phyloP scores from a whole-genome alignment of 108 stramenopile genomes.

The Fistulifera solaris region DNA sequence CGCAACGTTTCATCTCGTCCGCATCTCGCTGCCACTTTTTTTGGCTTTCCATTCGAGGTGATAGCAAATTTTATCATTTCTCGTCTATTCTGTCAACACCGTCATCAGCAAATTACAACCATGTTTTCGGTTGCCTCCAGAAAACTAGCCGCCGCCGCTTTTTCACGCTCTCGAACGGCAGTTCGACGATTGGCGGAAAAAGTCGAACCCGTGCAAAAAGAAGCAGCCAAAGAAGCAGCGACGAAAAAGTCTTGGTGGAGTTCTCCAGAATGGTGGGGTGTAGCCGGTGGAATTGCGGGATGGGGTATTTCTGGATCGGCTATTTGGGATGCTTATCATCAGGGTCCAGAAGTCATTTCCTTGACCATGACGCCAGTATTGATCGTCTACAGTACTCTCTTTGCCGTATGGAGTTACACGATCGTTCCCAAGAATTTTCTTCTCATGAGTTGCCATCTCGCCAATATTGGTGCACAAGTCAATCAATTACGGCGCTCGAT shows the following conservation, averaged over 20 bases:
- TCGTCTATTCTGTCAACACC: no score
- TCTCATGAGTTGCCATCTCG: conserved; percentile 57
- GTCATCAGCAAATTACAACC: no score
- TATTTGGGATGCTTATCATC: conserved; percentile 70
- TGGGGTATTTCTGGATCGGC: conserved; percentile 87
- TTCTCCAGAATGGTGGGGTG: conserved; percentile 67
- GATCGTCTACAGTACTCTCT: conserved; percentile 71
- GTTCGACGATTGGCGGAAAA: background rate
- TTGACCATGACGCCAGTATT: conserved; percentile 85
- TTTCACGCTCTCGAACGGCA: no score
- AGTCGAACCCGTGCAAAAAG: background rate
- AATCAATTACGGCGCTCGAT: conserved; percentile 77
- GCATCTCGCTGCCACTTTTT: no score
- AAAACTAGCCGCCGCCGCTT: no score
- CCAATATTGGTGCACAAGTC: conserved; percentile 70
- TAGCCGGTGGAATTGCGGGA: conserved; percentile 67
- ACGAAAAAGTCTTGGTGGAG: conserved; percentile 32
- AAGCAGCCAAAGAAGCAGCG: background rate
- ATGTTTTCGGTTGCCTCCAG: no score
- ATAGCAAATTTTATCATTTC: no score
- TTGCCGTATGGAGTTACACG: conserved; percentile 75
- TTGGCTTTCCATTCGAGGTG: no score
- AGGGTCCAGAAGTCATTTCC: conserved; percentile 73
- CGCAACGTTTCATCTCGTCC: no score
- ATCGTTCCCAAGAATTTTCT: conserved; percentile 75